Base-by-base conservation (phyloP, 2,329 filamentous ascomycete genomes). In the Paramyrothecium sp. region DNA sequence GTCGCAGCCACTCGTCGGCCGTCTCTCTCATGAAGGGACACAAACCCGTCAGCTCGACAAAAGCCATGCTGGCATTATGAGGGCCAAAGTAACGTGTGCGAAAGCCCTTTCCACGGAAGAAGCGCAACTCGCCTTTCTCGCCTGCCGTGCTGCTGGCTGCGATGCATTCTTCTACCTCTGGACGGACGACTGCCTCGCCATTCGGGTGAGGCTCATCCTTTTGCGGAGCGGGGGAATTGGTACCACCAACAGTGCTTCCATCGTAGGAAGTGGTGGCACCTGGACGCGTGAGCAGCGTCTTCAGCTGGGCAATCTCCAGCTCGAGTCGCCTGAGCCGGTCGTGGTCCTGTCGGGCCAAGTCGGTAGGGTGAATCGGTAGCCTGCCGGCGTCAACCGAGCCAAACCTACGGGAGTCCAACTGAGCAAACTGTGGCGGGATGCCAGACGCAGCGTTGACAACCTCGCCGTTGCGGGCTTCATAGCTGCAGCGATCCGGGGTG, bases 21-120 rank as follows among this genome's bases (percentile, higher is more conserved):
- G 83, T 86, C 71, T 86, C 83, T 61, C 80, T 81, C 84, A 87
- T 86, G 58, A 86, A 86, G 16, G 82, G 80, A 50, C 78, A 82
- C 50, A 87, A 74, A 2, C 84, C 83, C 2, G 81, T 80, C 63
- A 83, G 73, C 73, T 85, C 82, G 53, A 81, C 79, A 64, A 86
- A 83, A 12, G 84, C 83, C 71, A 85, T 81, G 71, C 80, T 85
- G 49, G 82, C 81, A 62, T 85, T 86, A 67, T 85, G 81, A 3
- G 83, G 83, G 2, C 84, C 83, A 63, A 82, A 84, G 66, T 86
- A 86, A 60, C 83, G 78, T 3, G 81, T 85, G 63, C 82, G 81
- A 68, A 86, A 86, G 60, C 83, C 81, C 65, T 84, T 83, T 56
- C 82, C 81, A 30, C 81, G 75, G 69, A 85, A 81, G 71, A 84